Evolutionary conservation across 2,329 filamentous ascomycete species (phyloP).

Genomic region (Gliomastix tumulicola): DNA sequence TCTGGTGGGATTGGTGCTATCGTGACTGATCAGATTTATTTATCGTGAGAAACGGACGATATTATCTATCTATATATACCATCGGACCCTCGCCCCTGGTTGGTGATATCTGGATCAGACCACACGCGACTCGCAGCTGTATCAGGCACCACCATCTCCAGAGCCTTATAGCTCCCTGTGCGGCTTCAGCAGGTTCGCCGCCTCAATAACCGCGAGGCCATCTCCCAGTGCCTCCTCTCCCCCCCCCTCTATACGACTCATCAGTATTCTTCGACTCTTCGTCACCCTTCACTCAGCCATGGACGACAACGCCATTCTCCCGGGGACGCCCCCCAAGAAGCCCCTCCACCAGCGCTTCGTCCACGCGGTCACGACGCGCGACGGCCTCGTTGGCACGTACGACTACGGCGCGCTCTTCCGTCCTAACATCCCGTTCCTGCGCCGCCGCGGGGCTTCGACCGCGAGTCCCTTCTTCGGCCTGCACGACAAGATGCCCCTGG

Average conservation of each 20-base stretch:
- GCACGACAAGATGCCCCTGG: conserved; percentile 68
- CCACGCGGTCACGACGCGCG: conserved; percentile 45
- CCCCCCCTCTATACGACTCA: not conserved
- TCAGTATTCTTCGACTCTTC: no score
- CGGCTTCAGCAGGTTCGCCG: conserved; percentile 16
- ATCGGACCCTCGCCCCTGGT: no score
- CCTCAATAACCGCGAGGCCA: conserved; percentile 4
- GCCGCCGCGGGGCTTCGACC: conserved; percentile 12
- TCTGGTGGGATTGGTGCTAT: no score
- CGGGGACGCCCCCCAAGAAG: conserved; percentile 23
- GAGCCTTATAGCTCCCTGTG: no score
- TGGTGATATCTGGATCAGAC: no score
- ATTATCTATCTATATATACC: no score
- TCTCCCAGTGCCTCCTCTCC: not conserved
- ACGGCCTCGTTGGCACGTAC: conserved; percentile 78
- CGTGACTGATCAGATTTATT: no score
- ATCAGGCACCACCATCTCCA: no score
- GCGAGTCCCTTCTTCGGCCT: conserved; percentile 79
- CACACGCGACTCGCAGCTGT: no score
- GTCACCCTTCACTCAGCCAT: no score
- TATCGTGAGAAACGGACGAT: no score
- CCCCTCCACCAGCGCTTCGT: conserved; percentile 15
- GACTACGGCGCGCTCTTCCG: conserved; percentile 87
- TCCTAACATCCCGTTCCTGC: conserved; percentile 75
- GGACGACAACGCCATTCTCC: conserved; percentile 51